Evolutionary conservation across 2,329 filamentous ascomycete genomes (phyloP), one percentile per base, ranked within the genome.

Genomic region (Xylaria multiplex): DNA sequence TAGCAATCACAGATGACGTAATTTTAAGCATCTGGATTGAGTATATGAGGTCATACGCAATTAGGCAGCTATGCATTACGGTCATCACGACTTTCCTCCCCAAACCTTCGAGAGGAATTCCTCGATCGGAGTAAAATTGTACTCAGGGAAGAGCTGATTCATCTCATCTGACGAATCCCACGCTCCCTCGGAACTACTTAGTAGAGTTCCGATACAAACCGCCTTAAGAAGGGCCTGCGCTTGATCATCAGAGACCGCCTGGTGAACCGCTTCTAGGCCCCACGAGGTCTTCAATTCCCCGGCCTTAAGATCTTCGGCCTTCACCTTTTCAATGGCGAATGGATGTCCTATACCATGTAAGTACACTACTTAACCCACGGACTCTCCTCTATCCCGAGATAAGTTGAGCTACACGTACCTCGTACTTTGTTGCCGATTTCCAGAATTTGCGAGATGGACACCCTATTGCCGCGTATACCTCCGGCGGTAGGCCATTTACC

Each of bases 281-380:
- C 84, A 86, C 3, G 78, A 79, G 0, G 79, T 74, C 14, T 78
- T 77, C 2, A 82, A 68, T 13, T 64, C 62, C 6, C 83, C 84
- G 2, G 75, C 78, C 69, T 81, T 74, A 5, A 88, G 79, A 70
- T 88, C 85, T 56, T 80, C 77, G 0, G 78, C 59, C 42, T 77
- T 79, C 1, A 87, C 75, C n/a, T 78, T 78, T 4, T 86, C 82
- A 9, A 86, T 70, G 0, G 66, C 59, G 60, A 84, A 83, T 5
- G 76, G 64, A 3, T 66, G 53, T 11, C 78, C 78, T 81, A 48
- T 32, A 22, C 42, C 16, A 27, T 3, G 16, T 60, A 13, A 65
- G 53, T 16, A 54, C 16, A 19, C 3, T 19, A n/a, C 19, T 43
- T 4, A 16, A 16, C 3, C 13, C 9, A 42, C 3, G 3, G 22